Evolutionary conservation across 306 rosid genomes (phyloP), one percentile per base, ranked within the genome.

Genomic region (Citrullus mucosospermus): DNA sequence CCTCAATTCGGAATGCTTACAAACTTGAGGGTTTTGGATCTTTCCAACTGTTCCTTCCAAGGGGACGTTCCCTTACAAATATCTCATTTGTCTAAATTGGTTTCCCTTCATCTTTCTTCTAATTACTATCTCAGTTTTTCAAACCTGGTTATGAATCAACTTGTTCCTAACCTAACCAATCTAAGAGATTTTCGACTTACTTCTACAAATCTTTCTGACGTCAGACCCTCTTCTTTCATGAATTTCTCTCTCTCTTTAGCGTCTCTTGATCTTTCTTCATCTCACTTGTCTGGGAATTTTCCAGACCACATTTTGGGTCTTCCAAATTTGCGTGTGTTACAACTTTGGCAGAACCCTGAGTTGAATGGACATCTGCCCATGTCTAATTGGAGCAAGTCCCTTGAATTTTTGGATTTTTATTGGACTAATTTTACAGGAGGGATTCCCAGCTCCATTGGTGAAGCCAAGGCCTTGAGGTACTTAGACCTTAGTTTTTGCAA

Each of bases 351-450:
- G 9, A 66, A 66, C 28, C 0, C 0, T 38, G 25, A 17, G 0
- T 18, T 66, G 50, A 66, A 66, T 0, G 72, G 72, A 18, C 51
- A 4, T 66, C 14, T 66, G 14, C 50, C 72, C 8, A 9, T 8
- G 15, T 17, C 28, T 66, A 66, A 66, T 38, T 66, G 30, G 70
- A 63, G 70, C 7, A 7, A 34, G 34, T 63, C 44, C 11, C 70
- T 63, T 32, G 22, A 63, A 18, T 4, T 14, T 2, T 54, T 82
- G 78, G 41, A 39, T 53, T 75, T 88, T 59, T 13, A 59, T 43
- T 0, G 0, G 0, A 68, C 80, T 0, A 0, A 11, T 38, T 67
- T 82, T n/a, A 60, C 77, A 0, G 84, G 86, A 18, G 46, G 56
- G 61, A 62, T 81, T 59, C 82, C 81, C 0, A 0, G 56, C 55